phyloP scores from a whole-genome alignment of 768 basidiomycete genomes.

The Termitomyces heimii region DNA sequence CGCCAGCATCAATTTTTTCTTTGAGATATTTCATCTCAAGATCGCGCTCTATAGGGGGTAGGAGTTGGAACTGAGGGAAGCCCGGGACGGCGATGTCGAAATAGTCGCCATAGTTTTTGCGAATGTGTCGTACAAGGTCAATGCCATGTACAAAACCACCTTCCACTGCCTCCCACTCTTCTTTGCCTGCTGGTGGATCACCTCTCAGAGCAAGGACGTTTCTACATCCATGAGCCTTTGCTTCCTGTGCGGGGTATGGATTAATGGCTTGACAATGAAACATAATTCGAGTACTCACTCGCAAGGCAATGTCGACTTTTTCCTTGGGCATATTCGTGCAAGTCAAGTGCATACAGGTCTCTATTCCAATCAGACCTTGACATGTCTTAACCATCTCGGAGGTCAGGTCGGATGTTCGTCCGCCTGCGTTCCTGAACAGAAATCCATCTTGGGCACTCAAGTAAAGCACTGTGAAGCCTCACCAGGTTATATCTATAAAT shows the following conservation, averaged over 20 bases:
- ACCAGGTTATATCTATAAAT: slow-evolving; percentile 98
- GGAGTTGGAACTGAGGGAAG: slow-evolving; percentile 78
- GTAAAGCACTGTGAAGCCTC: slow-evolving; percentile 11
- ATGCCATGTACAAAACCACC: slow-evolving; percentile 88
- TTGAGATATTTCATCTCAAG: slow-evolving; percentile 84
- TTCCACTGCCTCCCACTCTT: slow-evolving; percentile 89
- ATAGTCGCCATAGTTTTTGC: slow-evolving; percentile 77
- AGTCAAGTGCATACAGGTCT: slow-evolving; percentile 98
- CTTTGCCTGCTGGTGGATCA: slow-evolving; percentile 84
- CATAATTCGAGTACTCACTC: slow-evolving; percentile 44
- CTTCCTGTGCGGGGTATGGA: slow-evolving; percentile 53
- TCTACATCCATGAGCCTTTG: slow-evolving; percentile 82
- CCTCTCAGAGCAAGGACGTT: slow-evolving; percentile 93
- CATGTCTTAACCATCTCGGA: slow-evolving; percentile 93
- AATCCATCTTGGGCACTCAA: background rate
- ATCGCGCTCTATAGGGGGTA: slow-evolving; percentile 67
- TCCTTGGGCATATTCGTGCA: slow-evolving; percentile 98
- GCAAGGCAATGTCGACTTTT: slow-evolving; percentile 88
- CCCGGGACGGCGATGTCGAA: slow-evolving; percentile 95
- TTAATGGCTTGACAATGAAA: slow-evolving; percentile 3
- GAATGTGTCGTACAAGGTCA: slow-evolving; percentile 89
- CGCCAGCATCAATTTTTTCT: slow-evolving; percentile 87
- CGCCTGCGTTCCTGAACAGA: slow-evolving; percentile 83
- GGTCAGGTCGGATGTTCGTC: slow-evolving; percentile 90
- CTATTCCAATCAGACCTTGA: slow-evolving; percentile 87